Conservation (phyloP, 768 basidiomycete genomes). For the Cystobasidiopsis lactophilus region DNA sequence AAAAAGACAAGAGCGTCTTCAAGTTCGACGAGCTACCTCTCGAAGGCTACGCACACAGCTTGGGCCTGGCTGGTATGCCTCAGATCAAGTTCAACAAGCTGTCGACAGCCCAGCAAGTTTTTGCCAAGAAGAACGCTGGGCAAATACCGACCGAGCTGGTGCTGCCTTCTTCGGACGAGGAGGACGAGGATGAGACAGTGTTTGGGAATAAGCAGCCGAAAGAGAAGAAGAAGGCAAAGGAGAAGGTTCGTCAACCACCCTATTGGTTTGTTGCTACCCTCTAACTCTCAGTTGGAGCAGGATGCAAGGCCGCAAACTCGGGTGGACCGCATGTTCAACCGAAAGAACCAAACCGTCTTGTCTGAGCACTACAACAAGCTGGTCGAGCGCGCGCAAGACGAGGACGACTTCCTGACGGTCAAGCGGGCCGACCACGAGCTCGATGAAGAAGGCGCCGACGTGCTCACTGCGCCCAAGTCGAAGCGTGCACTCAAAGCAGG, state of each 20-base stretch:
- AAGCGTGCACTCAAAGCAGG: constrained; percentile 33
- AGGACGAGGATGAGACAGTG: constrained; percentile 3
- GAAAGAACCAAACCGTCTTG: constrained; percentile 80
- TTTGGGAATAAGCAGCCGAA: background rate
- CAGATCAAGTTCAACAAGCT: constrained; percentile 62
- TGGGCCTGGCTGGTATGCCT: constrained; percentile 82
- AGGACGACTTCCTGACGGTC: constrained; percentile 79
- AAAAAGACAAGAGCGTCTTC: constrained; percentile 85
- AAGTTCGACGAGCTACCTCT: constrained; percentile 60
- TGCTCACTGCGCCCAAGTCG: constrained; percentile 34
- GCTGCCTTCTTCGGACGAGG: constrained; percentile 2
- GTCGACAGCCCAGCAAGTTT: constrained; percentile 33
- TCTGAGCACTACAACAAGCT: constrained; percentile 77
- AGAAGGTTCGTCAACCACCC: constrained; percentile 14
- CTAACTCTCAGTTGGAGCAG: too few relatives aligned
- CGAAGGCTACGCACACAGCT: constrained; percentile 61
- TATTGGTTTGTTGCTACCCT: too few relatives aligned
- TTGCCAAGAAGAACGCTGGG: constrained; percentile 53
- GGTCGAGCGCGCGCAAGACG: constrained; percentile 34
- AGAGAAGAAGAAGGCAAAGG: constrained; percentile 19
- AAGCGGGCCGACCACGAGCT: constrained; percentile 77
- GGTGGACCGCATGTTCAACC: constrained; percentile 93
- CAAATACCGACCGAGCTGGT: constrained; percentile 24
- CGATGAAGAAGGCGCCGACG: constrained; percentile 18
- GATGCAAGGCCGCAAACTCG: constrained; percentile 40